Percentiles rank a stretch among this genome's conserved stretches.
Evolutionary conservation across 768 basidiomycete genomes (phyloP).

Genomic region (Suillus subaureus): DNA sequence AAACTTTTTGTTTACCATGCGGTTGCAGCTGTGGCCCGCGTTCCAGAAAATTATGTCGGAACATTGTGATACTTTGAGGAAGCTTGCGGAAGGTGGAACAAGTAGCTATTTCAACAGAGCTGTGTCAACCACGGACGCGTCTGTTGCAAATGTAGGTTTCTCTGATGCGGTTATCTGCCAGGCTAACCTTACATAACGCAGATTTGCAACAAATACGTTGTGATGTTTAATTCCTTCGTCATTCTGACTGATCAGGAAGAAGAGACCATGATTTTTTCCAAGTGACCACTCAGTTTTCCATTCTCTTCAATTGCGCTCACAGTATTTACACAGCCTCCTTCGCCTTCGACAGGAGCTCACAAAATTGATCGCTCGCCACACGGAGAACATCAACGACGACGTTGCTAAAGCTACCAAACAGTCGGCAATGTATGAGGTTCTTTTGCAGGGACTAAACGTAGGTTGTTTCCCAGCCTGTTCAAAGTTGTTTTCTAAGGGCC

Average conservation of each 20-base stretch:
- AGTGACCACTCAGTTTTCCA: constrained; percentile 47
- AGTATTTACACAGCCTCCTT: constrained; percentile 55
- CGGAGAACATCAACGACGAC: constrained; percentile 63
- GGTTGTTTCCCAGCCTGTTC: constrained; percentile 29
- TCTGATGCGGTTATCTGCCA: neutral
- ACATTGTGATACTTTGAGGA: constrained; percentile 81
- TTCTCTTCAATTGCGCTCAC: constrained; percentile 4
- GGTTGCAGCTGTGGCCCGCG: constrained; percentile 89
- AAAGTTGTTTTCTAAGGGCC: constrained; percentile 2
- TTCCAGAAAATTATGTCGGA: constrained; percentile 90
- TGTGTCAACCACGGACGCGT: constrained; percentile 64
- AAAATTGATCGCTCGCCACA: constrained; percentile 74
- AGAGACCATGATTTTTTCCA: constrained; percentile 95
- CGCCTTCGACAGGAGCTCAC: constrained; percentile 85
- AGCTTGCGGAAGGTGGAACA: constrained; percentile 72
- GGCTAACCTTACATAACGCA: constrained; percentile 17
- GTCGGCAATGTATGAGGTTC: constrained; percentile 70
- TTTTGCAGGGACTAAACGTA: constrained; percentile 79
- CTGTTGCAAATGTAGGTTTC: constrained; percentile 59
- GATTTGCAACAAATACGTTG: constrained; percentile 80
- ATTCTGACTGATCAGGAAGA: constrained; percentile 81
- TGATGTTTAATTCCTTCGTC: constrained; percentile 82
- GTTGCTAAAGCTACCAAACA: constrained; percentile 67
- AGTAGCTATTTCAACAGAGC: constrained; percentile 65
- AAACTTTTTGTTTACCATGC: constrained; percentile 75